Percentiles rank a stretch among this genome's conserved stretches.
These are phyloP conservation scores for Penstemon davidsonii DNA, from an alignment of 257 asterid species.

Conservation along the genomic window DNA sequence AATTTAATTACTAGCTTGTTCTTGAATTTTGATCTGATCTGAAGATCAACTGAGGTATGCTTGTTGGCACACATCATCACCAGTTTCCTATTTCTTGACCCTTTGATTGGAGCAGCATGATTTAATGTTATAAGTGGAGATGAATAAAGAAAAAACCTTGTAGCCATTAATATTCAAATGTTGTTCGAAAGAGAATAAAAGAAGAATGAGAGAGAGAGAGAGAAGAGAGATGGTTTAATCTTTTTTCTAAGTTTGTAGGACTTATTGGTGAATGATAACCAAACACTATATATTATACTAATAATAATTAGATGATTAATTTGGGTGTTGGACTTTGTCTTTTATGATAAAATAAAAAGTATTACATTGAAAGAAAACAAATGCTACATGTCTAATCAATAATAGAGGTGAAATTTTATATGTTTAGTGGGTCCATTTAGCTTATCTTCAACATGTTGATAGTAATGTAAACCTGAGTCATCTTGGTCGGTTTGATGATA, in stretches of 20 bases:
- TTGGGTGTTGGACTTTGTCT: constrained; percentile 22
- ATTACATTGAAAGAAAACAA: not conserved
- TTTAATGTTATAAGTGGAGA: constrained; percentile 25
- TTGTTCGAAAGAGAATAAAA: not conserved
- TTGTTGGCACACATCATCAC: constrained; percentile 49
- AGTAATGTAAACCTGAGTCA: constrained; percentile 36
- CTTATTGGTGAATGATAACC: constrained; percentile 31
- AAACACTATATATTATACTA: constrained; percentile 18
- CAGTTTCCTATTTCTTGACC: constrained; percentile 25
- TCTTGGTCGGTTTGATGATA: constrained; percentile 18
- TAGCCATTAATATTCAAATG: constrained; percentile 46
- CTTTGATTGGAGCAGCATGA: constrained; percentile 24
- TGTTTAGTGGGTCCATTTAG: constrained; percentile 39
- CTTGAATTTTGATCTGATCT: constrained; percentile 44
- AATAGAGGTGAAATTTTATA: constrained; percentile 16
- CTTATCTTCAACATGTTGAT: constrained; percentile 60
- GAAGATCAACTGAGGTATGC: constrained; percentile 34
- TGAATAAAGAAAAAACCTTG: constrained; percentile 27
- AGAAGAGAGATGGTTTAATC: not conserved
- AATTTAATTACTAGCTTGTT: constrained; percentile 31
- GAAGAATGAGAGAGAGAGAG: constrained; percentile 14
- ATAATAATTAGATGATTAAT: constrained; percentile 23
- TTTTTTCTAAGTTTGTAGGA: constrained; percentile 20
- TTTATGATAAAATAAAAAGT: constrained; percentile 1
- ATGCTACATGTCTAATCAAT: constrained; percentile 43